A percentile compares a stretch with the other conserved stretches of the same genome.
These are phyloP conservation scores for Zygosaccharomyces pseudobailii DNA, from an alignment of 1,139 yeast genomes.

Conservation along the genomic window DNA sequence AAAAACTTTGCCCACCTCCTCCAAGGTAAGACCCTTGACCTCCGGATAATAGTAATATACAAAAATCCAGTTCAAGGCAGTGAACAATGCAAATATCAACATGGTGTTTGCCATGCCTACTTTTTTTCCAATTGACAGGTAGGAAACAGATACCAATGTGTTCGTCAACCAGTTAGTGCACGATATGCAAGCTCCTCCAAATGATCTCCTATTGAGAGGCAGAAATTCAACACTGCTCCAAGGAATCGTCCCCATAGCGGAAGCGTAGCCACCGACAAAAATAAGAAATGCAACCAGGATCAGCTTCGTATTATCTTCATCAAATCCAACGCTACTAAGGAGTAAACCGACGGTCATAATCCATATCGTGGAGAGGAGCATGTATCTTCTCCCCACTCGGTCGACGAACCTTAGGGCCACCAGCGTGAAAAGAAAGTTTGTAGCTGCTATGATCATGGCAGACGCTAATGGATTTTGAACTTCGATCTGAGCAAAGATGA, in stretches of 20 bases:
- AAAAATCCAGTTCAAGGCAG: constrained; percentile 40
- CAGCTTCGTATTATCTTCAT: constrained; percentile 17
- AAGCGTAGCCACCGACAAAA: constrained; percentile 44
- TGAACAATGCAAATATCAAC: constrained; percentile 37
- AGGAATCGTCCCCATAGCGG: constrained; percentile 46
- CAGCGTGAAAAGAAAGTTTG: constrained; percentile 62
- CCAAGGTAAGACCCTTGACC: constrained; percentile 44
- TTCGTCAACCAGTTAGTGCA: constrained; percentile 45
- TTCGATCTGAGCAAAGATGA: constrained; percentile 58
- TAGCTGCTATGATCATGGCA: constrained; percentile 59
- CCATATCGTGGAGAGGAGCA: constrained; percentile 49
- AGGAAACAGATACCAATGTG: constrained; percentile 38
- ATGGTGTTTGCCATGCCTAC: constrained; percentile 38
- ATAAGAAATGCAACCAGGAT: constrained; percentile 36
- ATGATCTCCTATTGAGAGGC: constrained; percentile 41
- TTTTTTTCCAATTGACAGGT: constrained; percentile 36
- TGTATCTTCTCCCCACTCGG: constrained; percentile 56
- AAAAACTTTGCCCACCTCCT: constrained; percentile 41
- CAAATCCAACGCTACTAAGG: constrained; percentile 26
- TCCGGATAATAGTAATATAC: constrained; percentile 45
- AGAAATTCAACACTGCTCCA: constrained; percentile 47
- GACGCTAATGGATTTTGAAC: constrained; percentile 58
- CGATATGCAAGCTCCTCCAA: constrained; percentile 43
- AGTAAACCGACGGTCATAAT: constrained; percentile 39
- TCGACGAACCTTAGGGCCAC: constrained; percentile 58